Conservation (phyloP, 495 filamentous ascomycete genomes). For the Penicillium paradoxum region DNA sequence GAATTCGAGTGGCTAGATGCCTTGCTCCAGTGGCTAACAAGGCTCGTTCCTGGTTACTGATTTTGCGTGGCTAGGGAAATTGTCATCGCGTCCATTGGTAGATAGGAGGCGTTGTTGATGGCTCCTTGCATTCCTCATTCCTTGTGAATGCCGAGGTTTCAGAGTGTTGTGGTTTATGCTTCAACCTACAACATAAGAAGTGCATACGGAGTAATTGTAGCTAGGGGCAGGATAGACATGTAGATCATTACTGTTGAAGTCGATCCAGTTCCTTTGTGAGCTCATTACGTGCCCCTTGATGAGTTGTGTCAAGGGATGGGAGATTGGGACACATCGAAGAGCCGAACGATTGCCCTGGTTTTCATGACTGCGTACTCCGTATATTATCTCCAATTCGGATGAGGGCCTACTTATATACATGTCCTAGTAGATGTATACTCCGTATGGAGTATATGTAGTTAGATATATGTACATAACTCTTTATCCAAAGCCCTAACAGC, state of each 20-base stretch:
- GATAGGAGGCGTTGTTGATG: constrained; percentile 4
- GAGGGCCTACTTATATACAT: too few species aligned
- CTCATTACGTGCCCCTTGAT: background rate
- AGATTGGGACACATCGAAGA: background rate
- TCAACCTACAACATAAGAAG: background rate
- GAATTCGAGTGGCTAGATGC: constrained; percentile 1
- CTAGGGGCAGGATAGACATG: background rate
- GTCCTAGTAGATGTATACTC: too few species aligned
- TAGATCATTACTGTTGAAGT: constrained; percentile 1
- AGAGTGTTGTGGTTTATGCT: background rate
- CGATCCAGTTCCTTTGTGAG: background rate
- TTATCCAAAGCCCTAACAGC: too few species aligned
- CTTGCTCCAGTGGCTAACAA: constrained; percentile 14
- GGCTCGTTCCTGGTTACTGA: constrained; percentile 1
- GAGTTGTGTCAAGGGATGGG: background rate
- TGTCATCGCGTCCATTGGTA: constrained; percentile 11
- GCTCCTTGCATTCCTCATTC: constrained; percentile 25
- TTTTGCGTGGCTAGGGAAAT: background rate
- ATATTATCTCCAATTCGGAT: too few species aligned
- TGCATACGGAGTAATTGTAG: background rate
- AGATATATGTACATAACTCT: too few species aligned
- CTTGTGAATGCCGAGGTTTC: constrained; percentile 17
- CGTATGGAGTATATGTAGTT: too few species aligned
- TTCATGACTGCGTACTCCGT: background rate
- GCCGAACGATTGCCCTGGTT: background rate